A percentile compares a stretch with the other conserved stretches of the same genome.
Evolutionary conservation across 2,329 filamentous ascomycete genomes (phyloP).

Genomic region (Orbilia ellipsospora): DNA sequence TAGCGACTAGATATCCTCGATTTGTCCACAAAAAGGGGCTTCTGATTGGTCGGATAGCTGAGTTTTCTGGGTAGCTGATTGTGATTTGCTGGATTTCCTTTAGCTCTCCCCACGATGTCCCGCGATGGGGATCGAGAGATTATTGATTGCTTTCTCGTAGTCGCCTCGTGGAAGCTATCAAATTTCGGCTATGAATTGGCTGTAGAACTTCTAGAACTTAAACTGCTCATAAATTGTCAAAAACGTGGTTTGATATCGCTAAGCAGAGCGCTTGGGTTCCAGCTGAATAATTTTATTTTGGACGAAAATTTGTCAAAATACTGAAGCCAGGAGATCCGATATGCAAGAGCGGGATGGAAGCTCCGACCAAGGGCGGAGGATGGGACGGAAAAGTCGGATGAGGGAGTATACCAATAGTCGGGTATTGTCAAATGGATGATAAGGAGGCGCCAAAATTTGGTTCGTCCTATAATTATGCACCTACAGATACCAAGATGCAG

Average conservation of each 20-base stretch:
- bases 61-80: neutral
- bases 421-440: too few species aligned
- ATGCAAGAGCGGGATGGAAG: slow-evolving; percentile 3
- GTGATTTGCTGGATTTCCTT: neutral
- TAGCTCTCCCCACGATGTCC: neutral
- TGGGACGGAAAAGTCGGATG: neutral
- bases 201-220: slow-evolving; percentile 1
- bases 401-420: too few species aligned
- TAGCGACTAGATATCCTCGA: neutral
- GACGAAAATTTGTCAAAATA: neutral
- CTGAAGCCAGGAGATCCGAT: neutral
- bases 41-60: neutral
- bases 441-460: too few species aligned
- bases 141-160: neutral
- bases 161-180: neutral
- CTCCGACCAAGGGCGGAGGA: neutral
- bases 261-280: neutral
- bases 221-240: neutral
- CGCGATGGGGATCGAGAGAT: neutral
- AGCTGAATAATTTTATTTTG: slow-evolving; percentile 11
- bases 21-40: neutral
- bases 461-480: too few species aligned
- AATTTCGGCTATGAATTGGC: slow-evolving; percentile 9
- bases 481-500: too few species aligned
- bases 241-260: slow-evolving; percentile 2